These are phyloP conservation scores for Glomus cerebriforme DNA, from an alignment of 192 early-diverging fungal species.

Conservation along the genomic window DNA sequence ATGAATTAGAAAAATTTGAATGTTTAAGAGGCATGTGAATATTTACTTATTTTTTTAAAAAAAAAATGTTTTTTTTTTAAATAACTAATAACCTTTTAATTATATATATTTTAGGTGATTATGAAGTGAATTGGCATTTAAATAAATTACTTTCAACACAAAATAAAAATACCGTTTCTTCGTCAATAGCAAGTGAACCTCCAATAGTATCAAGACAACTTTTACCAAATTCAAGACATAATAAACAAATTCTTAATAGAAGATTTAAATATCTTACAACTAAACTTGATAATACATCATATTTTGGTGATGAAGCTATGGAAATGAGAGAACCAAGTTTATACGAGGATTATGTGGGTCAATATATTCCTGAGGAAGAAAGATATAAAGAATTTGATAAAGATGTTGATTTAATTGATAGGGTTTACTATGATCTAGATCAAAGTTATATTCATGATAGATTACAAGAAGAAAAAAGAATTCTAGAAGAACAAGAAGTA, in stretches of 20 bases:
- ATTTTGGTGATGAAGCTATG: slow-evolving; percentile 44
- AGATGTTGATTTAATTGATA: slow-evolving; percentile 38
- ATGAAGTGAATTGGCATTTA: slow-evolving; percentile 45
- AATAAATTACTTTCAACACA: slow-evolving; percentile 26
- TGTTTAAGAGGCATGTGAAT: slow-evolving; percentile 25
- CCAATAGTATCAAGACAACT: not conserved
- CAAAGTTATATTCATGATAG: slow-evolving; percentile 36
- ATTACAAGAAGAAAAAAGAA: slow-evolving; percentile 20
- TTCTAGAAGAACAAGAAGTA: slow-evolving; percentile 39
- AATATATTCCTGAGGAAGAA: slow-evolving; percentile 38
- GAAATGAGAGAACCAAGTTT: slow-evolving; percentile 43
- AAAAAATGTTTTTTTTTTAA: not conserved
- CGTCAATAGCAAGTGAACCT: slow-evolving; percentile 1
- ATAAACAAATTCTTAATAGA: slow-evolving; percentile 40
- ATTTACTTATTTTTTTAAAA: not conserved
- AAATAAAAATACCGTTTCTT: not conserved
- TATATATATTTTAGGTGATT: slow-evolving; percentile 25
- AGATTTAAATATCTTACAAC: slow-evolving; percentile 40
- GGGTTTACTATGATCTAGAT: slow-evolving; percentile 39
- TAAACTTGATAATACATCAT: slow-evolving; percentile 36
- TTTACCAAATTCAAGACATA: not conserved
- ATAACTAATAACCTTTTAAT: too few species aligned
- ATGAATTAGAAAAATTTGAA: slow-evolving; percentile 36
- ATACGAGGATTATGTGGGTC: slow-evolving; percentile 47
- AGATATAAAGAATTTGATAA: slow-evolving; percentile 35